Percentiles rank a stretch among this genome's conserved stretches.
Conservation (phyloP, 2,329 filamentous ascomycete species). For the Microdochium trichocladiopsis region DNA sequence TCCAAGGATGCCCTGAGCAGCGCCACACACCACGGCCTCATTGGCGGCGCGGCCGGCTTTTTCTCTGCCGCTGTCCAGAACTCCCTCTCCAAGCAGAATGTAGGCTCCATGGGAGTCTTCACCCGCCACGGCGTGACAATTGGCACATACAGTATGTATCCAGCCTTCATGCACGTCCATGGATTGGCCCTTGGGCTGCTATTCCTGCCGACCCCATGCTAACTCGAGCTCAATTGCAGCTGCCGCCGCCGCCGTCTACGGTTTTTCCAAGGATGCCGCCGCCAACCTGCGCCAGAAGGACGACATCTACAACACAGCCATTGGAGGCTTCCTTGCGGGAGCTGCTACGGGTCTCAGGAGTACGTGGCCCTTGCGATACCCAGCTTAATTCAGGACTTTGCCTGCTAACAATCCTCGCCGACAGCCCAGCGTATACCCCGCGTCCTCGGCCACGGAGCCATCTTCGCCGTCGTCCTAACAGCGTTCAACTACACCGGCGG, state of each 20-base stretch:
- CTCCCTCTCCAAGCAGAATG: conserved; percentile 74
- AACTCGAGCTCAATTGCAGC: conserved; percentile 35
- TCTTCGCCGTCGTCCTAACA: conserved; percentile 45
- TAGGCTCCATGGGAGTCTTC: conserved; percentile 75
- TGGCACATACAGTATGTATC: conserved; percentile 42
- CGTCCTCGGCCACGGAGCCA: conserved; percentile 54
- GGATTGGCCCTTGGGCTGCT: too few species aligned
- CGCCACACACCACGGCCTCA: conserved; percentile 55
- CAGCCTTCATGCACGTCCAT: neutral
- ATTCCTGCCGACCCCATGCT: too few species aligned
- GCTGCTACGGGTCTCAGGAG: conserved; percentile 64
- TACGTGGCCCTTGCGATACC: conserved; percentile 34
- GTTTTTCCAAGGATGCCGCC: conserved; percentile 67
- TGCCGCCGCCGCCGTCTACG: conserved; percentile 66
- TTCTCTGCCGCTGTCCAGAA: conserved; percentile 77
- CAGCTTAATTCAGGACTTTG: conserved; percentile 3
- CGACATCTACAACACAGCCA: conserved; percentile 66
- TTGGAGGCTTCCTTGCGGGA: conserved; percentile 73
- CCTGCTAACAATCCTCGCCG: conserved; percentile 5
- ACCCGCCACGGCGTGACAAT: conserved; percentile 72
- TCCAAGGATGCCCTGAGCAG: conserved; percentile 68
- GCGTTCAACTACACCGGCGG: conserved; percentile 59
- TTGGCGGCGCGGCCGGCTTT: conserved; percentile 62
- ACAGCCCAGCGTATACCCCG: conserved; percentile 55
- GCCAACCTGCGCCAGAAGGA: conserved; percentile 84